Conservation (phyloP, 495 filamentous ascomycete species). For the Platismatia glauca region DNA sequence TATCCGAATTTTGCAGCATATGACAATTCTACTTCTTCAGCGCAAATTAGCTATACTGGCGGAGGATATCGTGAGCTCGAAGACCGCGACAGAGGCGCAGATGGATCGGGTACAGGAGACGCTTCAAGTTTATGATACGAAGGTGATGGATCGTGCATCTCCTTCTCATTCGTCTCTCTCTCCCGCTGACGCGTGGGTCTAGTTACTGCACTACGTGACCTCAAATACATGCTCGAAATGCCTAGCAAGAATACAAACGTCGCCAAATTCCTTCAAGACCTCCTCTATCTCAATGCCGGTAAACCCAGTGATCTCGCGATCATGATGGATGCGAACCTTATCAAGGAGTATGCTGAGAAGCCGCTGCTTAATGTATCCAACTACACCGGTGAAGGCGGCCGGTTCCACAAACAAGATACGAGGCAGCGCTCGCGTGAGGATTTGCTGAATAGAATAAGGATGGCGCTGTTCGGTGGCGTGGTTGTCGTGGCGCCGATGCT, state of each 20-base stretch:
- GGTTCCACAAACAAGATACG: not conserved
- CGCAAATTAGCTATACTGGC: not conserved
- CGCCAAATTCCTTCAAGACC: not conserved
- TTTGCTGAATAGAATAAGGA: not conserved
- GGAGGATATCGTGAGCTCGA: not conserved
- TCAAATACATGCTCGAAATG: not conserved
- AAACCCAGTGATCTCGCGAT: not conserved
- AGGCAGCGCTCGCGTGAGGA: not conserved
- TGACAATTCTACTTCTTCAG: not conserved
- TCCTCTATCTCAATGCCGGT: not conserved
- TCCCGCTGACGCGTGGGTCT: not conserved
- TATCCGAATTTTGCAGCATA: not conserved
- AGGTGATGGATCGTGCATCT: not conserved
- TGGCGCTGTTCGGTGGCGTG: conserved; percentile 8
- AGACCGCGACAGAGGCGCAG: not conserved
- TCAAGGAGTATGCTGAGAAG: not conserved
- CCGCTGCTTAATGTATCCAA: not conserved
- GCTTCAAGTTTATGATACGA: not conserved
- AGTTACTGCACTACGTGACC: not conserved
- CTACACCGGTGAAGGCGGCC: not conserved
- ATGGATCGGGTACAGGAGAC: not conserved
- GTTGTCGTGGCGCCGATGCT: conserved; percentile 7
- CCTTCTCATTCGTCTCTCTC: not conserved
- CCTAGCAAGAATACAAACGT: not conserved
- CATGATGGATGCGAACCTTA: not conserved